These are phyloP conservation scores for Nicotiana otophora DNA, from an alignment of 257 asterid species.

Conservation along the genomic window DNA sequence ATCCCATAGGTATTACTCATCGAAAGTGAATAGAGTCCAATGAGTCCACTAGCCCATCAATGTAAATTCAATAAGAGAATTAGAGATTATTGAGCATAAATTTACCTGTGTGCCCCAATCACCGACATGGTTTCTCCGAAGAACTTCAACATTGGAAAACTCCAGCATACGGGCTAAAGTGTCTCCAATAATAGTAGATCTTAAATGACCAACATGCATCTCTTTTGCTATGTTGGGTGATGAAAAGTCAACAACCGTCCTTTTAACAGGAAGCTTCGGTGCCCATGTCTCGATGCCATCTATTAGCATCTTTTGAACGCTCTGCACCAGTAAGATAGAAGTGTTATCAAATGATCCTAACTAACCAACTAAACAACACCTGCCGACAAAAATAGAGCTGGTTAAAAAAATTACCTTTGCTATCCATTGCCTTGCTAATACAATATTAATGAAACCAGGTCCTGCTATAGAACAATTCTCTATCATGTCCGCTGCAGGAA, in stretches of 20 bases:
- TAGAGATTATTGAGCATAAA: neutral
- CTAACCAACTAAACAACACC: neutral
- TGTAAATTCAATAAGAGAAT: neutral
- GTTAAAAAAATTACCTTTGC: slow-evolving; percentile 48
- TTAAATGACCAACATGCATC: slow-evolving; percentile 96
- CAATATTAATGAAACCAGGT: slow-evolving; percentile 80
- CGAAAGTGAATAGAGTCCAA: neutral
- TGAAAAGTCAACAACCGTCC: slow-evolving; percentile 86
- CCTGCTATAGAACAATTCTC: slow-evolving; percentile 71
- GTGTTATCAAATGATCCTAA: neutral
- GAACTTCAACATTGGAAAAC: slow-evolving; percentile 79
- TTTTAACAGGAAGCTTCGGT: slow-evolving; percentile 68
- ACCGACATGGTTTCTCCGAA: slow-evolving; percentile 90
- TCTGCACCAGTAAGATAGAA: slow-evolving; percentile 41
- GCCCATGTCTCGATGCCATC: slow-evolving; percentile 88
- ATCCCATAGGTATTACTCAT: slow-evolving; percentile 11
- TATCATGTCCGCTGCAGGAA: slow-evolving; percentile 69
- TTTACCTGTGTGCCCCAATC: slow-evolving; percentile 98
- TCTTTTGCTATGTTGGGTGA: slow-evolving; percentile 98
- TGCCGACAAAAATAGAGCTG: neutral
- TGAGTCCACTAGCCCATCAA: no score
- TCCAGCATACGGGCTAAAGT: slow-evolving; percentile 94
- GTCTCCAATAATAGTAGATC: slow-evolving; percentile 95
- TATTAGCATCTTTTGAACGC: slow-evolving; percentile 68
- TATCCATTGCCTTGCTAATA: slow-evolving; percentile 68